These are phyloP conservation scores for Mitragyna speciosa DNA, from an alignment of 257 asterid genomes.

Conservation along the genomic window DNA sequence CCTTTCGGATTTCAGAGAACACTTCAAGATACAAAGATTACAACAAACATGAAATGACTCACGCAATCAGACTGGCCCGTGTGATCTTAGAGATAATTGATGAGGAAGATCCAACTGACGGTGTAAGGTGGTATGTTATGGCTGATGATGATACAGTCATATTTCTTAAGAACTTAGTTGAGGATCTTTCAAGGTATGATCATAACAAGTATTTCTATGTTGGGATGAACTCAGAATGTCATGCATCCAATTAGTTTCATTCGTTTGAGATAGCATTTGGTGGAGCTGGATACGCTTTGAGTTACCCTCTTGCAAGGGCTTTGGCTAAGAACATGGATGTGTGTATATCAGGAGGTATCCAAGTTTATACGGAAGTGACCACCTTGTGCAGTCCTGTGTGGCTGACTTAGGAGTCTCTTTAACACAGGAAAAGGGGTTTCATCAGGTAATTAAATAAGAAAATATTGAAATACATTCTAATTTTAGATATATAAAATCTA, in stretches of 20 bases:
- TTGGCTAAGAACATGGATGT: conserved; percentile 45
- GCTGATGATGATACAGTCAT: conserved; percentile 52
- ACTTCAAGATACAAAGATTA: conserved; percentile 17
- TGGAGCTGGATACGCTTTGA: conserved; percentile 48
- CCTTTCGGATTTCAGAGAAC: conserved; percentile 26
- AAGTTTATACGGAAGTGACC: conserved; percentile 37
- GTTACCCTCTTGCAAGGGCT: conserved; percentile 60
- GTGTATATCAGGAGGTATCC: conserved; percentile 50
- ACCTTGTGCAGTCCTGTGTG: conserved; percentile 42
- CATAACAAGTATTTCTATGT: conserved; percentile 44
- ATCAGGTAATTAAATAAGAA: conserved; percentile 30
- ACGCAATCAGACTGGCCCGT: not conserved
- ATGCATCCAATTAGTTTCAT: conserved; percentile 27
- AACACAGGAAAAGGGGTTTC: conserved; percentile 48
- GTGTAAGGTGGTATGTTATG: conserved; percentile 46
- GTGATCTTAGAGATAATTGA: conserved; percentile 4
- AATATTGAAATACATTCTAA: no score
- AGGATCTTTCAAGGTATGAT: conserved; percentile 39
- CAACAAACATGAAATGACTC: conserved; percentile 15
- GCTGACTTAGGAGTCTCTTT: conserved; percentile 54
- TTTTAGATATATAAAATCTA: not conserved
- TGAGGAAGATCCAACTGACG: conserved; percentile 10
- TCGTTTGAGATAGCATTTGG: conserved; percentile 60
- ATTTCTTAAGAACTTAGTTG: conserved; percentile 43
- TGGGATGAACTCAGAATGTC: conserved; percentile 53